Evolutionary conservation across 140 eudicot species (phyloP).

Genomic region (Flaveria floridana): DNA sequence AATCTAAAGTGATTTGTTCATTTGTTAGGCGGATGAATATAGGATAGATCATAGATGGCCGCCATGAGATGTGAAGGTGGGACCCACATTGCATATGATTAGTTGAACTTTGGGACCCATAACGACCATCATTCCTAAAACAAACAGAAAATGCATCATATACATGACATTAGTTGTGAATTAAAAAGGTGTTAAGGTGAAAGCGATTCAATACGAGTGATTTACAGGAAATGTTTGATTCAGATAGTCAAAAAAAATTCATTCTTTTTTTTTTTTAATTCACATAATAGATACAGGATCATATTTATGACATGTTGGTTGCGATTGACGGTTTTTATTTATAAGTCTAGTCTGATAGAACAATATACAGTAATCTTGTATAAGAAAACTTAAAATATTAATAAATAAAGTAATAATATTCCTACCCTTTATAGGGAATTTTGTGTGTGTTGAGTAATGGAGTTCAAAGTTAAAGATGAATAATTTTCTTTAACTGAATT

Average conservation of each 20-base stretch:
- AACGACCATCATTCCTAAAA: constrained; percentile 11
- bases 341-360: no score
- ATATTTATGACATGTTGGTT: neutral
- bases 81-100: constrained; percentile 20
- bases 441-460: no score
- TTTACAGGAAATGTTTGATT: no score
- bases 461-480: neutral
- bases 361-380: no score
- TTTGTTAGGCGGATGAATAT: constrained; percentile 25
- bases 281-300: no score
- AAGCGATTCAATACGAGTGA: no score
- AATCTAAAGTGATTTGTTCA: constrained; percentile 18
- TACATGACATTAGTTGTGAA: neutral
- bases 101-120: constrained; percentile 30
- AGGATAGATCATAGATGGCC: constrained; percentile 21
- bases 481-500: neutral
- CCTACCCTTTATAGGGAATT: neutral
- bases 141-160: constrained; percentile 23
- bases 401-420: constrained; percentile 15
- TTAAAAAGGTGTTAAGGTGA: no score
- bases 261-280: no score
- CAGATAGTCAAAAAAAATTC: no score
- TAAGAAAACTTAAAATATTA: neutral
- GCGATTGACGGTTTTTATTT: no score
- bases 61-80: constrained; percentile 27